Percentiles rank a stretch among this genome's conserved stretches.
phyloP scores from a whole-genome alignment of 169 alveolate species.

The Sarcocystis neurona region DNA sequence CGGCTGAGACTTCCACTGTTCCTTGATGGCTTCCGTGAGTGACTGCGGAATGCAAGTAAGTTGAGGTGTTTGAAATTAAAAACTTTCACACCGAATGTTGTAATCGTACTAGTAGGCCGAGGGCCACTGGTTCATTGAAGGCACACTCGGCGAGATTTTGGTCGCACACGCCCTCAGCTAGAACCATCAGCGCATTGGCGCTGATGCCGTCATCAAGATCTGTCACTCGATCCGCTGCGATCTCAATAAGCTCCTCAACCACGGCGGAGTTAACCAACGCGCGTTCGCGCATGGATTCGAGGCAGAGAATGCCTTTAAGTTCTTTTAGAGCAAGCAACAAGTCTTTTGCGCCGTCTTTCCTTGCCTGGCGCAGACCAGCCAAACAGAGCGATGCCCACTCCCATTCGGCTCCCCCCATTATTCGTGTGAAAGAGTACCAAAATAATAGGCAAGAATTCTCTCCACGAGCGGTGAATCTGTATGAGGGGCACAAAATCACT shows the following conservation, averaged over 20 bases:
- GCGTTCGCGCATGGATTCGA: background rate
- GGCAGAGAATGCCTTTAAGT: background rate
- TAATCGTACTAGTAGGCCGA: background rate
- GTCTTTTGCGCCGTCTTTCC: background rate
- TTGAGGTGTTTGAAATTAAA: background rate
- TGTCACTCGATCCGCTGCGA: background rate
- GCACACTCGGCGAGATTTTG: background rate
- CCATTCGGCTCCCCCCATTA: background rate
- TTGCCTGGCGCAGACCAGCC: conserved; percentile 10
- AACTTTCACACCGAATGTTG: background rate
- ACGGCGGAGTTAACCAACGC: background rate
- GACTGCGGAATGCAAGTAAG: no score
- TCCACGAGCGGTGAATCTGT: no score
- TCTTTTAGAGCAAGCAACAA: conserved; percentile 15
- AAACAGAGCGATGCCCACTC: conserved; percentile 21
- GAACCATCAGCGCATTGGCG: background rate
- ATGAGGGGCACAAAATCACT: no score
- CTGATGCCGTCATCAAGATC: background rate
- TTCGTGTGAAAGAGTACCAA: background rate
- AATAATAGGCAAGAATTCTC: no score
- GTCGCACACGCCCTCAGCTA: background rate
- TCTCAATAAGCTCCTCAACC: conserved; percentile 12
- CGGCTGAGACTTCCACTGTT: no score
- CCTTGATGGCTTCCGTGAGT: no score
- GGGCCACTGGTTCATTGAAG: background rate